Evolutionary conservation across 257 asterid genomes (phyloP), one percentile per base, ranked within the genome.

Genomic region (Solanum piurae): DNA sequence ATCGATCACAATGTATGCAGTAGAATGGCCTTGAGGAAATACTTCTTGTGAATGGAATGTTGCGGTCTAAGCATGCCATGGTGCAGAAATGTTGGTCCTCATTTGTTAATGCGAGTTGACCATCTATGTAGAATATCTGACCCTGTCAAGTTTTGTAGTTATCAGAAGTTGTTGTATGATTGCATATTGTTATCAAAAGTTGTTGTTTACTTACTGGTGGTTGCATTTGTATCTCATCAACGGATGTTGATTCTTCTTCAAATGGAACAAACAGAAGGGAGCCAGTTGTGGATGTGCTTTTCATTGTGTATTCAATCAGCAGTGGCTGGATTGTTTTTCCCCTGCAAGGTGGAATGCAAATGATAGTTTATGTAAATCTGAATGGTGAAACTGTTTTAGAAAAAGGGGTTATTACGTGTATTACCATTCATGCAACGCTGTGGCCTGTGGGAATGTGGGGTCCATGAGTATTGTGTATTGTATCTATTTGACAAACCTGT

Each of bases 261-360:
- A 7, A 27, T 68, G 75, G 37, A 66, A 27, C 37, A 68, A 27
- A 27, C 21, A 27, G 2, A 27, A 68, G 9, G 0, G 36, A 12
- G 10, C 21, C 37, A 1, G 2, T 68, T 27, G 10, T 3, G 16
- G 74, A 68, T 3, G 36, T 68, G 20, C 20, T 27, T 68, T 52
- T 12, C 12, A 36, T 0, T 2, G 2, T 68, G 37, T 68, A 68
- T 12, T 66, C 74, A 68, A 68, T 6, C 0, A 27, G 21, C 2
- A 27, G 21, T 3, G 0, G 0, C 5, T 68, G 1, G 0, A 68
- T 29, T 68, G 3, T 68, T 27, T 6, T 0, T 2, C 9, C 69
- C 29, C 0, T 4, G 13, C 29, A 23, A 49, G 9, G 31, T 29
- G 31, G 31, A 29, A 29, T 29, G 31, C 31, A 29, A 29, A 60